These are phyloP conservation scores for Paraglomus occultum DNA, from an alignment of 192 early-diverging fungal genomes.

Conservation along the genomic window DNA sequence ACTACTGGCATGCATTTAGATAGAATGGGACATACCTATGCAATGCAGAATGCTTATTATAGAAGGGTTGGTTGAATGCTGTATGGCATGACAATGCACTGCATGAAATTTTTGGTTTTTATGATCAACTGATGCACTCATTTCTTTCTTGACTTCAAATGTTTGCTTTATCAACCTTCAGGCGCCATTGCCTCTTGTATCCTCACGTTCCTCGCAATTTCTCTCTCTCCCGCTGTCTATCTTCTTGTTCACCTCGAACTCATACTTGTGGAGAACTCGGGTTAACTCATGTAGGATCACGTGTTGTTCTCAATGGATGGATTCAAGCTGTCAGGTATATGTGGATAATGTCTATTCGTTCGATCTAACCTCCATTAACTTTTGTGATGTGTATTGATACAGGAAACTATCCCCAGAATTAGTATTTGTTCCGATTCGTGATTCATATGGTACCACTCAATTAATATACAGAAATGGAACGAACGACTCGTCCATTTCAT, in stretches of 20 bases:
- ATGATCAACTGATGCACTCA: no score
- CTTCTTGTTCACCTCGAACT: constrained; percentile 40
- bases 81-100: no score
- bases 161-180: no score
- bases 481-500: background rate
- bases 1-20: no score
- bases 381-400: constrained; percentile 4
- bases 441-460: constrained; percentile 73
- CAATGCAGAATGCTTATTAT: no score
- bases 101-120: no score
- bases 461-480: constrained; percentile 50
- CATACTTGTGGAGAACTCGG: constrained; percentile 81
- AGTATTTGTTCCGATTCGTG: constrained; percentile 76
- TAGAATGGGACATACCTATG: no score
- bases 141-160: no score
- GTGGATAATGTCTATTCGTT: background rate
- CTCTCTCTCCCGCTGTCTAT: no score
- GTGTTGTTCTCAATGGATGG: constrained; percentile 78
- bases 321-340: constrained; percentile 58
- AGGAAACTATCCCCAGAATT: constrained; percentile 69
- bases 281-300: constrained; percentile 53
- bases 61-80: no score
- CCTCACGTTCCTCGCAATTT: no score
- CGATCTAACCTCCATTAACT: background rate
- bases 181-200: no score